phyloP scores from a whole-genome alignment of 2,329 filamentous ascomycete species.

The Ambrosiella xylebori region DNA sequence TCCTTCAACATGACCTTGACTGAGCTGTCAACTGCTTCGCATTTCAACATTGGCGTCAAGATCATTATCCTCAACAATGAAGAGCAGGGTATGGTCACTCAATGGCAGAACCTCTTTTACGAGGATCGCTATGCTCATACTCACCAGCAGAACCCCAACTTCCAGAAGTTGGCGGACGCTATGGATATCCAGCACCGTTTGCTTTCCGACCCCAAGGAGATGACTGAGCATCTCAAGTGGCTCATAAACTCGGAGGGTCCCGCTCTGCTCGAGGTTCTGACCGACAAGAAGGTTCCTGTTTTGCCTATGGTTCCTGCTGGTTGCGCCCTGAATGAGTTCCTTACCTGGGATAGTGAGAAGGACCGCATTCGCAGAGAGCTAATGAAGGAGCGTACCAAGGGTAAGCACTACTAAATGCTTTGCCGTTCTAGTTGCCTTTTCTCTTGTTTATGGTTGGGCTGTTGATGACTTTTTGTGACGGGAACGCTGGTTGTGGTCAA shows the following conservation, averaged over 20 bases:
- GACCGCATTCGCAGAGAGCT: slow-evolving; percentile 48
- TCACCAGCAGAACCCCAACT: slow-evolving; percentile 79
- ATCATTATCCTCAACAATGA: slow-evolving; percentile 91
- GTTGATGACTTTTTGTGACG: neutral
- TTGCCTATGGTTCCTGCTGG: slow-evolving; percentile 92
- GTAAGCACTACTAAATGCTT: slow-evolving; percentile 25
- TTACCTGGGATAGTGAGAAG: slow-evolving; percentile 66
- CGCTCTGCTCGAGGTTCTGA: slow-evolving; percentile 78
- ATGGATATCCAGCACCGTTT: slow-evolving; percentile 71
- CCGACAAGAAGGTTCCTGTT: slow-evolving; percentile 86
- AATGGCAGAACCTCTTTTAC: slow-evolving; percentile 93
- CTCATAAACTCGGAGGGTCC: slow-evolving; percentile 62
- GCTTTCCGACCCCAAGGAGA: slow-evolving; percentile 56
- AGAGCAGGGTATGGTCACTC: slow-evolving; percentile 91
- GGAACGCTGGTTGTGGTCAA: neutral
- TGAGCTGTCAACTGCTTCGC: slow-evolving; percentile 77
- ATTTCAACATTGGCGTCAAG: slow-evolving; percentile 96
- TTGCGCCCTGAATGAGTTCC: slow-evolving; percentile 76
- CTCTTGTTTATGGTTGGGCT: neutral
- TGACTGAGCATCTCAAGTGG: slow-evolving; percentile 68
- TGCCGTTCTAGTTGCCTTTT: neutral
- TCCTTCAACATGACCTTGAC: slow-evolving; percentile 98
- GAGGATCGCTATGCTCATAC: slow-evolving; percentile 77
- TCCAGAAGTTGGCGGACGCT: slow-evolving; percentile 78
- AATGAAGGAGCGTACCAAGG: slow-evolving; percentile 46